Conservation (phyloP, 306 rosid genomes). For the Amphicarpaea edgeworthii region DNA sequence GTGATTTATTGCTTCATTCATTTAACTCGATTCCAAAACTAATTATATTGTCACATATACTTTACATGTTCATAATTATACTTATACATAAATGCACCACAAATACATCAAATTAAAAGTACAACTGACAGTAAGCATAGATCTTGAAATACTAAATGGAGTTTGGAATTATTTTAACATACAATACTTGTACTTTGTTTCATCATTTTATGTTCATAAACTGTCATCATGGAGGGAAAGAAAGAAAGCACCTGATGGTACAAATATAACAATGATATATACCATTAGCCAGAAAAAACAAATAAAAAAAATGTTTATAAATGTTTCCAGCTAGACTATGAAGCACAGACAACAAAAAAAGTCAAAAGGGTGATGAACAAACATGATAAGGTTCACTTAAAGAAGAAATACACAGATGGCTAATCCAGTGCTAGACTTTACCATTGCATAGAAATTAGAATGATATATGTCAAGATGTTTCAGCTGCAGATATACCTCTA, state of each 20-base stretch:
- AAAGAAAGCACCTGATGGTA: conserved; percentile 22
- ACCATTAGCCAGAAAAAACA: conserved; percentile 3
- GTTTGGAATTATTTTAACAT: not conserved
- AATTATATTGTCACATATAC: not conserved
- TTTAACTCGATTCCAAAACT: not conserved
- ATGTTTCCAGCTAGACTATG: not conserved
- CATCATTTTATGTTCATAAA: not conserved
- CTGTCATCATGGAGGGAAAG: not conserved
- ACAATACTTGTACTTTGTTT: not conserved
- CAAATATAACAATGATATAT: not conserved
- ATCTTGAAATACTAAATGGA: conserved; percentile 23
- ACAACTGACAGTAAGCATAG: conserved; percentile 4
- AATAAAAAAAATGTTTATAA: conserved; percentile 6
- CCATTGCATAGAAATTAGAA: not conserved
- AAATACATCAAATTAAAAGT: not conserved
- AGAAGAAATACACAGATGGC: not conserved
- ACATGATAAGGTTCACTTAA: conserved; percentile 13
- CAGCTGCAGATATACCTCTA: conserved; percentile 13
- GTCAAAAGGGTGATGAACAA: conserved; percentile 31
- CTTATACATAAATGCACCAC: conserved; percentile 10
- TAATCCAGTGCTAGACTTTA: conserved; percentile 19
- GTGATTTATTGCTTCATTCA: conserved; percentile 4
- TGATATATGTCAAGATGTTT: conserved; percentile 32
- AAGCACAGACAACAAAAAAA: conserved; percentile 17
- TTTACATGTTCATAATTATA: conserved; percentile 17